Percentiles rank a stretch among this genome's conserved stretches.
Evolutionary conservation across 805 yeast genomes (phyloP).

Genomic region (Saturnispora besseyi): DNA sequence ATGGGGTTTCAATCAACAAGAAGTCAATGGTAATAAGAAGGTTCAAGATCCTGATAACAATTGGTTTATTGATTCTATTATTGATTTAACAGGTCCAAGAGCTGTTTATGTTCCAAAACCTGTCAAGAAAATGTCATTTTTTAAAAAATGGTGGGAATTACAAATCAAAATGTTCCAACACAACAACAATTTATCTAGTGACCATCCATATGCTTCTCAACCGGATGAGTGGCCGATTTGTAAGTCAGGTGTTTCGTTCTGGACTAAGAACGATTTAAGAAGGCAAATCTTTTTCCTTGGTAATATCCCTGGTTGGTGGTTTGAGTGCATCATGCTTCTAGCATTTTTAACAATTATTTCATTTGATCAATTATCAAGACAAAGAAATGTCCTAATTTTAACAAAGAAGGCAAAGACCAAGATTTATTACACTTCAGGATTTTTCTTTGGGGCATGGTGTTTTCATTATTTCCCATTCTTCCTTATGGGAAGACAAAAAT

Average conservation of each 20-base stretch:
- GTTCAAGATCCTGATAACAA: conserved; percentile 53
- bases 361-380: conserved; percentile 69
- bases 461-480: conserved; percentile 88
- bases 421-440: conserved; percentile 72
- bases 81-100: conserved; percentile 57
- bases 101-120: conserved; percentile 54
- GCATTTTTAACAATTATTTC: conserved; percentile 53
- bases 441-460: conserved; percentile 79
- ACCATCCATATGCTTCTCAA: conserved; percentile 92
- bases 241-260: conserved; percentile 86
- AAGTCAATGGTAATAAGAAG: conserved; percentile 91
- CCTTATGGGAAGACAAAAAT: conserved; percentile 87
- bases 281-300: conserved; percentile 87
- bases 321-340: conserved; percentile 57
- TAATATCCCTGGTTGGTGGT: conserved; percentile 86
- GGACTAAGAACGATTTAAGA: conserved; percentile 64
- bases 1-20: conserved; percentile 90
- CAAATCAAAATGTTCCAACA: conserved; percentile 86
- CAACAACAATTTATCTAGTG: conserved; percentile 76
- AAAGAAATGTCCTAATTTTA: conserved; percentile 57
- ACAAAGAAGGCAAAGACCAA: conserved; percentile 56
- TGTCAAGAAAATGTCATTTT: conserved; percentile 58
- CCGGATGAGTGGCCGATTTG: conserved; percentile 91
- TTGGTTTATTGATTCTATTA: conserved; percentile 71
- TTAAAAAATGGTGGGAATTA: conserved; percentile 81